Evolutionary conservation across 129 eudicot genomes (phyloP).

Genomic region (Flaveria bidentis): DNA sequence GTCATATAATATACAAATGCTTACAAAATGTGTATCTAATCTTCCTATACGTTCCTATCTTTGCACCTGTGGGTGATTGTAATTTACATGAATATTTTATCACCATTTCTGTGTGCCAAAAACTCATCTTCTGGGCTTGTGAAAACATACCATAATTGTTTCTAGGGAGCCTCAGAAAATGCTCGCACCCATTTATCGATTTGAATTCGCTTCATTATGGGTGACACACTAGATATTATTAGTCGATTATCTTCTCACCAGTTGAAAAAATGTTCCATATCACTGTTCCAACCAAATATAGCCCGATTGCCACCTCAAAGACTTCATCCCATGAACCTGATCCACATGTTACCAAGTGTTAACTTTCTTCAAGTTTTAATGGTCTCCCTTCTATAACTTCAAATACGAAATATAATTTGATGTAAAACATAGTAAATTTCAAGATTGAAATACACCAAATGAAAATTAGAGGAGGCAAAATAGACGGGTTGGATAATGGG

Average conservation of each 20-base stretch:
- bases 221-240: constrained; percentile 12
- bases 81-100: constrained; percentile 24
- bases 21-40: constrained; percentile 36
- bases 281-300: constrained; percentile 84
- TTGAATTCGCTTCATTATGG: constrained; percentile 18
- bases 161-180: constrained; percentile 22
- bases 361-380: constrained; percentile 9
- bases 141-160: constrained; percentile 18
- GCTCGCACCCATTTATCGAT: constrained; percentile 25
- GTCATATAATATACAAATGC: constrained; percentile 21
- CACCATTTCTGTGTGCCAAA: constrained; percentile 17
- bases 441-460: not conserved
- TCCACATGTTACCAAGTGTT: constrained; percentile 19
- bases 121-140: constrained; percentile 20
- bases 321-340: constrained; percentile 98
- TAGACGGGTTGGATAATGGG: not conserved
- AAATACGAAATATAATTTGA: not conserved
- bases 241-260: constrained; percentile 85
- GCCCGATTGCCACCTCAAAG: constrained; percentile 85
- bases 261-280: constrained; percentile 92
- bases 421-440: not conserved
- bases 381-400: not conserved
- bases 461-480: not conserved
- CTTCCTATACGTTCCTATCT: constrained; percentile 25
- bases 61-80: constrained; percentile 28